Percentiles rank a stretch among this genome's conserved stretches.
Conservation (phyloP, 176 grass and related monocot genomes). For the Oryza meridionalis region DNA sequence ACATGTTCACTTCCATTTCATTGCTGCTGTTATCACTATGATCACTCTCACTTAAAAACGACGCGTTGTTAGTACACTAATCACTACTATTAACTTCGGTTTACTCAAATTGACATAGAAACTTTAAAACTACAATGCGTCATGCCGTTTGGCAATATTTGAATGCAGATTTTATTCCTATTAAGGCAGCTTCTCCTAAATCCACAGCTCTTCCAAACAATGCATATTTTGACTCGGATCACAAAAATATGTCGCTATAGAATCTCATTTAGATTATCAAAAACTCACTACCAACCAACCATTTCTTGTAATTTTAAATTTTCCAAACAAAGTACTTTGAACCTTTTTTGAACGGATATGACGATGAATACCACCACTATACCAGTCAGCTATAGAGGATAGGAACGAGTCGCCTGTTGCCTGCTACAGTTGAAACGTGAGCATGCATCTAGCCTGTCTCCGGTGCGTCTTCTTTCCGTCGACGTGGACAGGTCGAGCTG, state of each 20-base stretch:
- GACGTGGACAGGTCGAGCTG: neutral
- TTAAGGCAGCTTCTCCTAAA: no score
- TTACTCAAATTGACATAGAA: neutral
- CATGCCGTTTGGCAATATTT: neutral
- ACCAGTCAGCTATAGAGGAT: neutral
- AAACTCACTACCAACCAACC: no score
- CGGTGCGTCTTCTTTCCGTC: constrained; percentile 5
- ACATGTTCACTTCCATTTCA: no score
- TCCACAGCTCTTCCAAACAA: no score
- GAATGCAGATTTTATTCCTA: neutral
- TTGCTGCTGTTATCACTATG: no score
- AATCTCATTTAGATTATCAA: no score
- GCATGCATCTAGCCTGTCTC: neutral
- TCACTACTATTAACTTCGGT: neutral
- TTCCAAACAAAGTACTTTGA: no score
- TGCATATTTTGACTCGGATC: no score
- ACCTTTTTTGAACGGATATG: neutral
- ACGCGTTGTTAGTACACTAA: neutral
- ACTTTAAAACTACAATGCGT: neutral
- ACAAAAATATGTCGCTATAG: no score
- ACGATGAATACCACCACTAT: neutral
- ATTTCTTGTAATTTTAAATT: no score
- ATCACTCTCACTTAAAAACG: no score
- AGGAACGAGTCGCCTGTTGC: neutral
- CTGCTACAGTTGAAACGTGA: constrained; percentile 17